A percentile compares a stretch with the other conserved stretches of the same genome.
Evolutionary conservation across 1,284 basidiomycete species (phyloP).

Genomic region (Tranzscheliella williamsii): DNA sequence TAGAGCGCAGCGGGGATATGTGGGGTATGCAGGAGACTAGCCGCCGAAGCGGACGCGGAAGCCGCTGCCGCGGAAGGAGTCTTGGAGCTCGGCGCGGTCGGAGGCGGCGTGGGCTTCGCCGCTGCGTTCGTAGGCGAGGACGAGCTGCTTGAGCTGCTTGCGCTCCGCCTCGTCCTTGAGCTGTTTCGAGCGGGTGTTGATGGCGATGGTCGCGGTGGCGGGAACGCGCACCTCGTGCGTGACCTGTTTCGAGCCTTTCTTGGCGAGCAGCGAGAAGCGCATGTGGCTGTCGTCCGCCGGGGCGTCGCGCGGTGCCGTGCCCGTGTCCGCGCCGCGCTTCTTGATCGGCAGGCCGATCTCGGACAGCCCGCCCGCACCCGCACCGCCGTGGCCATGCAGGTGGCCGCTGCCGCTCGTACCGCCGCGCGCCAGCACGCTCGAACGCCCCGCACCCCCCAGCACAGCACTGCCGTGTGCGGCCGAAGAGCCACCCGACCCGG

Average conservation of each 20-base stretch:
- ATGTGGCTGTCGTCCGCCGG: conserved; percentile 68
- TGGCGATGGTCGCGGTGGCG: conserved; percentile 44
- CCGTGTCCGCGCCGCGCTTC: conserved; percentile 59
- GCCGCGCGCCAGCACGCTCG: not conserved
- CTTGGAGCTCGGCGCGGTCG: not conserved
- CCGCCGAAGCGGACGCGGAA: not conserved
- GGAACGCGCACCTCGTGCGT: conserved; percentile 53
- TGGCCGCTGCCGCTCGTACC: not conserved
- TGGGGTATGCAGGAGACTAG: too few species aligned
- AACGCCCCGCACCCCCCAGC: not conserved
- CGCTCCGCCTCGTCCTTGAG: conserved; percentile 51
- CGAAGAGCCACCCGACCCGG: conserved; percentile 53
- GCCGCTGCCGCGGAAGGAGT: not conserved
- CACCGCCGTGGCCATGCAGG: conserved; percentile 65
- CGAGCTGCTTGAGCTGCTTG: conserved; percentile 54
- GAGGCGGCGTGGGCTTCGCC: not conserved
- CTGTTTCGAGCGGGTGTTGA: conserved; percentile 52
- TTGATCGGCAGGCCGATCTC: conserved; percentile 64
- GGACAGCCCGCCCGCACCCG: conserved; percentile 74
- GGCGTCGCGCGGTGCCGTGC: not conserved
- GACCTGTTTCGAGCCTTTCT: conserved; percentile 89
- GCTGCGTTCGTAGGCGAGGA: conserved; percentile 63
- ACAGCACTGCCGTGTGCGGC: not conserved
- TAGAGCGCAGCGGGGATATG: too few species aligned
- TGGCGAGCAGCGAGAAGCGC: conserved; percentile 91